Percentiles rank a stretch among this genome's conserved stretches.
phyloP scores from a whole-genome alignment of 257 asterid species.

The Anisodus acutangulus region DNA sequence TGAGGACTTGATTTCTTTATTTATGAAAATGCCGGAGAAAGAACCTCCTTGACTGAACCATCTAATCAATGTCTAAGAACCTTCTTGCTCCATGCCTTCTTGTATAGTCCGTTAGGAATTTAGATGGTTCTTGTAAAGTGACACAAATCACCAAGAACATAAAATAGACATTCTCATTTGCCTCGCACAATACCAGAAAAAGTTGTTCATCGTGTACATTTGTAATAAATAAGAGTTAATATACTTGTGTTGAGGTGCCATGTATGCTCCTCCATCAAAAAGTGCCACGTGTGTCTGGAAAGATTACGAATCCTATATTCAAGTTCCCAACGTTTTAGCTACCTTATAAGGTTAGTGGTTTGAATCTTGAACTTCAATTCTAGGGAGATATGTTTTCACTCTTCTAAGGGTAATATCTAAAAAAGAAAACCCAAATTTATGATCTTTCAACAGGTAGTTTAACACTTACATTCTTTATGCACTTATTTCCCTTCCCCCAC shows the following conservation, averaged over 20 bases:
- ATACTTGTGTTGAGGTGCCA: not conserved
- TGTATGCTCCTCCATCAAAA: not conserved
- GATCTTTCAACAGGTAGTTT: conserved; percentile 2
- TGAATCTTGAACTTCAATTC: conserved; percentile 24
- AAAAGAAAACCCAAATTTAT: not conserved
- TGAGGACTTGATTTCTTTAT: not conserved
- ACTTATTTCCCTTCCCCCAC: not conserved
- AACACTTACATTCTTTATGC: conserved; percentile 8
- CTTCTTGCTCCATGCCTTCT: not conserved
- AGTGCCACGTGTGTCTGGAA: not conserved
- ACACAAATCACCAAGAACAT: conserved; percentile 18
- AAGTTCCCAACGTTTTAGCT: conserved; percentile 17
- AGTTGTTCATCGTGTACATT: conserved; percentile 13
- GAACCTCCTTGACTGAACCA: not conserved
- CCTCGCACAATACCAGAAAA: not conserved
- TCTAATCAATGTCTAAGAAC: not conserved
- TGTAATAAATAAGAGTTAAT: conserved; percentile 13
- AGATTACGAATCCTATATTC: conserved; percentile 1
- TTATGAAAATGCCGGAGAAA: not conserved
- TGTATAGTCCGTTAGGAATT: conserved; percentile 2
- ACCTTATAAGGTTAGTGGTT: not conserved
- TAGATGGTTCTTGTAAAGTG: conserved; percentile 18
- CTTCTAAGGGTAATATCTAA: conserved; percentile 7
- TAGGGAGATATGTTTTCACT: not conserved
- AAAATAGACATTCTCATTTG: not conserved